Conservation (phyloP, 2,329 filamentous ascomycete species). For the Talaromyces sp. region DNA sequence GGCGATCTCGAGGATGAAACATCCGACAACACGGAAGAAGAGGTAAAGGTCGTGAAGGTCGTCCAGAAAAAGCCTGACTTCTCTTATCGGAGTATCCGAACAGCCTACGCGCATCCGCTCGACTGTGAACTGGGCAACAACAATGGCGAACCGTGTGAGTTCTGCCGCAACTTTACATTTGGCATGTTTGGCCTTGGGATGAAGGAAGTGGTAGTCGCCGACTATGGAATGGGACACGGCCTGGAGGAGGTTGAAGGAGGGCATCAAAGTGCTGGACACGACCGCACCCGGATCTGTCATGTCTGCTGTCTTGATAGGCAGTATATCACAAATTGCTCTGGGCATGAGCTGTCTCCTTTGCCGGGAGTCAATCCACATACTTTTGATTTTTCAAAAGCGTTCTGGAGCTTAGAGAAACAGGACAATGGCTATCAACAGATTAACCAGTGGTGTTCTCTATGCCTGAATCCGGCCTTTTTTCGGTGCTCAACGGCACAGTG, state of each 20-base stretch:
- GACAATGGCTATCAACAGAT: conserved; percentile 8
- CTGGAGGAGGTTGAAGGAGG: conserved; percentile 35
- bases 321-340: conserved; percentile 28
- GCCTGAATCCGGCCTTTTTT: conserved; percentile 32
- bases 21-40: background rate
- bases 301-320: conserved; percentile 30
- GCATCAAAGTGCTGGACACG: conserved; percentile 24
- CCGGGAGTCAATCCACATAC: conserved; percentile 10
- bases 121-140: conserved; percentile 6
- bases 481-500: conserved; percentile 22
- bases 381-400: conserved; percentile 22
- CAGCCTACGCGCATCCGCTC: conserved; percentile 5
- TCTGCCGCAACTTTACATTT: conserved; percentile 35
- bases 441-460: conserved; percentile 36
- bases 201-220: conserved; percentile 27
- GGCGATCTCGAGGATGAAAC: background rate
- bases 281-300: conserved; percentile 33
- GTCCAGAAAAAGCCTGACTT: background rate
- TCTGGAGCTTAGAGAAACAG: conserved; percentile 15
- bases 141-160: conserved; percentile 28
- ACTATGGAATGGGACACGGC: conserved; percentile 28
- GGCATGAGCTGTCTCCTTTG: conserved; percentile 25
- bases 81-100: background rate
- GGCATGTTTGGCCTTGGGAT: conserved; percentile 35
- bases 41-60: background rate